Conservation (phyloP, 441 rosid species). For the Syzygium malaccense region DNA sequence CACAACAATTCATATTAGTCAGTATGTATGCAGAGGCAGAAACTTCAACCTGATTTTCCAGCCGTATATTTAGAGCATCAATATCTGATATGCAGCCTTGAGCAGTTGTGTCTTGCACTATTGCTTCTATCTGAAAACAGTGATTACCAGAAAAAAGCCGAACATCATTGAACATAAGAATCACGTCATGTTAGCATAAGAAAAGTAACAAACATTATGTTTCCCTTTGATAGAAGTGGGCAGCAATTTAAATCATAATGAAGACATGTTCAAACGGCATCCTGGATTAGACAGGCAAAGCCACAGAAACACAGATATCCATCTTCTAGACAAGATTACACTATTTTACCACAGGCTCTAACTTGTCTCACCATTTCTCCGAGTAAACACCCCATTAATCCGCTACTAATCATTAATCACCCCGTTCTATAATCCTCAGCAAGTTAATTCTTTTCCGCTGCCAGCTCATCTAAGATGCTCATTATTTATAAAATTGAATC, state of each 20-base stretch:
- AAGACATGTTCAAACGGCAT: background rate
- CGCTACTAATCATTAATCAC: background rate
- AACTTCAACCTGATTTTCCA: slow-evolving; percentile 65
- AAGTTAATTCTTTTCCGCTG: background rate
- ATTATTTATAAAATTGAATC: background rate
- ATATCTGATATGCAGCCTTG: slow-evolving; percentile 61
- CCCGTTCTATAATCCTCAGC: background rate
- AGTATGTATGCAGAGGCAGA: background rate
- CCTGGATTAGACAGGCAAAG: background rate
- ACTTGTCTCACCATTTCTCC: background rate
- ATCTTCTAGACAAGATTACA: background rate
- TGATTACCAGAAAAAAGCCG: background rate
- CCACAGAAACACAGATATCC: background rate
- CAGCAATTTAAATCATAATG: background rate
- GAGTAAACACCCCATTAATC: background rate
- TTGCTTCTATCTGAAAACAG: slow-evolving; percentile 60
- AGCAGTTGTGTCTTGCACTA: slow-evolving; percentile 58
- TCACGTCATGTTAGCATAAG: background rate
- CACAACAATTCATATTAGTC: background rate
- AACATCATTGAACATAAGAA: background rate
- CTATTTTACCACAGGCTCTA: background rate
- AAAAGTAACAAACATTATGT: background rate
- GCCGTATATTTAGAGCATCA: slow-evolving; percentile 57
- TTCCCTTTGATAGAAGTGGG: background rate
- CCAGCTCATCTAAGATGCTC: background rate